Conservation (phyloP, 1,139 yeast genomes). For the Saccharomyces hybrid region DNA sequence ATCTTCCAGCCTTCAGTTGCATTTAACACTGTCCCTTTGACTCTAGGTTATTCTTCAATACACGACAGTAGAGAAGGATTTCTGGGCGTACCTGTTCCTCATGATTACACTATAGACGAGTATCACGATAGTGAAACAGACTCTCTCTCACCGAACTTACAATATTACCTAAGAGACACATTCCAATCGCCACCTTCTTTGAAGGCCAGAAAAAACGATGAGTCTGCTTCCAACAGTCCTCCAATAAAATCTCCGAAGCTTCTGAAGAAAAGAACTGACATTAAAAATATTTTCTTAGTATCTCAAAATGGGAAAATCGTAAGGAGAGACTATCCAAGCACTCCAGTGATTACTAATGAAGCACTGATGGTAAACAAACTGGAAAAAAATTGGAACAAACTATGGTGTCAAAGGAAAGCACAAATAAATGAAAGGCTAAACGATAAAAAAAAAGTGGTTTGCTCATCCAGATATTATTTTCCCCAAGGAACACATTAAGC, state of each 20-base stretch:
- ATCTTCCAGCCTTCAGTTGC: conserved; percentile 2
- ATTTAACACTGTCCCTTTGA: conserved; percentile 3
- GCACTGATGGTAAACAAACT: conserved; percentile 26
- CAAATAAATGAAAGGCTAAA: conserved; percentile 16
- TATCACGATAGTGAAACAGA: conserved; percentile 1
- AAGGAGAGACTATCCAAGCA: conserved; percentile 29
- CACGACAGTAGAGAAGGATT: conserved; percentile 5
- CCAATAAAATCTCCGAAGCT: conserved; percentile 5
- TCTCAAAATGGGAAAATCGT: conserved; percentile 25
- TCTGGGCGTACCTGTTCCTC: conserved; percentile 3
- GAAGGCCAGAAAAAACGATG: background rate
- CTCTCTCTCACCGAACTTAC: background rate
- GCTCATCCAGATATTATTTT: conserved; percentile 20
- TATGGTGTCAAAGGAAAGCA: conserved; percentile 18
- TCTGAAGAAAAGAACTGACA: conserved; percentile 4
- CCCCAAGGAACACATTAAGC: conserved; percentile 8
- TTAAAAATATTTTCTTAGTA: conserved; percentile 15
- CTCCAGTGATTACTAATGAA: conserved; percentile 26
- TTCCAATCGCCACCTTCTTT: background rate
- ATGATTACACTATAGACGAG: background rate
- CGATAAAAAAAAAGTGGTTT: conserved; percentile 14
- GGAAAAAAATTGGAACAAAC: conserved; percentile 18
- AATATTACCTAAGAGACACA: background rate
- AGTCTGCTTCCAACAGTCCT: background rate
- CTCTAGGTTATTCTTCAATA: conserved; percentile 2